These are phyloP conservation scores for Leishmania martiniquensis DNA, from an alignment of 208 protist genomes.

Conservation along the genomic window DNA sequence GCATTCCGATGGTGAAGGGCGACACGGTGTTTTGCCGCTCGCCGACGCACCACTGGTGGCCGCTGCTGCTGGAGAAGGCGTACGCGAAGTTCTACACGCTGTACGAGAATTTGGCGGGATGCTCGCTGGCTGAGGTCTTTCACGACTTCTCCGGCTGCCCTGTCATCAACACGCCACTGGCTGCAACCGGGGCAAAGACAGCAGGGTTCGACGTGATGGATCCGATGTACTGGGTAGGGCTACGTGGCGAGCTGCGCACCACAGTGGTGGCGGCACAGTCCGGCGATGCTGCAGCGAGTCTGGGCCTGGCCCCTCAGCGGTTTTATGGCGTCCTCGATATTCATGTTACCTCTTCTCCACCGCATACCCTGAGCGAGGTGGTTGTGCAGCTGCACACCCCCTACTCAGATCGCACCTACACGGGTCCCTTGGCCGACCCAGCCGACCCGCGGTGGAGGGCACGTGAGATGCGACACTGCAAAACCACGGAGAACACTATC, in stretches of 20 bases:
- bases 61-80: conserved; percentile 69
- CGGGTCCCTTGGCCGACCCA: conserved; percentile 57
- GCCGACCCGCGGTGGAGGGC: conserved; percentile 49
- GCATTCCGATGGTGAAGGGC: conserved; percentile 60
- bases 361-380: conserved; percentile 42
- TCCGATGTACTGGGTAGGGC: conserved; percentile 56
- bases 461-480: conserved; percentile 24
- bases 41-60: conserved; percentile 75
- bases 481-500: conserved; percentile 40
- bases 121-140: conserved; percentile 56
- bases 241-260: conserved; percentile 38
- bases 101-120: conserved; percentile 63
- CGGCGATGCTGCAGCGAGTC: conserved; percentile 18
- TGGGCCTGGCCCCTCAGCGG: conserved; percentile 48
- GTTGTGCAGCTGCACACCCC: conserved; percentile 69
- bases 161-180: conserved; percentile 46
- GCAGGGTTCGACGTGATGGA: conserved; percentile 36
- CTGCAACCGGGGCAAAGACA: conserved; percentile 23
- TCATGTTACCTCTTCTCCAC: conserved; percentile 19
- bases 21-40: conserved; percentile 68
- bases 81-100: conserved; percentile 88
- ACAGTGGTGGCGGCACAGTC: conserved; percentile 39
- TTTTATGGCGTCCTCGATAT: conserved; percentile 66
- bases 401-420: conserved; percentile 48
- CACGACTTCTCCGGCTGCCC: conserved; percentile 65